These are phyloP conservation scores for Setaria viridis DNA, from an alignment of 202 grass and related monocot genomes.

Conservation along the genomic window DNA sequence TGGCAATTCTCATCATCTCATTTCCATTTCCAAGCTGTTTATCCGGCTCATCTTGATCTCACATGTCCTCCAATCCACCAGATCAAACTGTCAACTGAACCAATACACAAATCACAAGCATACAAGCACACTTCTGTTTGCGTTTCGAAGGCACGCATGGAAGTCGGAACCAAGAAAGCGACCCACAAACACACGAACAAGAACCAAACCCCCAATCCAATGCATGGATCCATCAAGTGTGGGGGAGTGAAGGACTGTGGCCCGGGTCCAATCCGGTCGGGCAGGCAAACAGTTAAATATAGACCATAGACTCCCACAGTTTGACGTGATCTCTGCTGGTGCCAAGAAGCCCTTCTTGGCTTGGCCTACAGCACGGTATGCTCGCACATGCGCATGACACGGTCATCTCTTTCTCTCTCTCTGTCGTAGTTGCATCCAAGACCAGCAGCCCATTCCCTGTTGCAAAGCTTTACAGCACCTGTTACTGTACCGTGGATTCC, in stretches of 20 bases:
- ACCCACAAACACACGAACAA: neutral
- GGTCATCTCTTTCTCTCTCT: neutral
- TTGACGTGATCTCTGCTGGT: slow-evolving; percentile 5
- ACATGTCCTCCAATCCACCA: neutral
- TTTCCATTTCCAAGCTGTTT: too few species aligned
- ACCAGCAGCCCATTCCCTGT: neutral
- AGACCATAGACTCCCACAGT: slow-evolving; percentile 31
- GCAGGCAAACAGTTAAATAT: slow-evolving; percentile 43
- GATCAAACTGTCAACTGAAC: neutral
- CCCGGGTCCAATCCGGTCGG: slow-evolving; percentile 46
- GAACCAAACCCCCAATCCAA: slow-evolving; percentile 12
- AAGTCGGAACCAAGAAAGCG: neutral
- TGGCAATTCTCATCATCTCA: neutral
- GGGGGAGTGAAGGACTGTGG: neutral
- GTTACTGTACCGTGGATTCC: slow-evolving; percentile 43
- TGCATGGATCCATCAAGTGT: neutral
- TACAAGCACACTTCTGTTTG: neutral
- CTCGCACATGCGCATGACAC: slow-evolving; percentile 4
- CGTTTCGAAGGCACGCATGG: neutral
- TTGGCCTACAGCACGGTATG: neutral
- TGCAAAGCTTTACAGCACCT: slow-evolving; percentile 25
- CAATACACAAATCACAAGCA: neutral
- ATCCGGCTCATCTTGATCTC: neutral
- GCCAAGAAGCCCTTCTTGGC: neutral
- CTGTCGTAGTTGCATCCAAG: neutral